These are phyloP conservation scores for Paraphoma chrysanthemicola DNA, from an alignment of 2,329 filamentous ascomycete genomes.

Conservation along the genomic window DNA sequence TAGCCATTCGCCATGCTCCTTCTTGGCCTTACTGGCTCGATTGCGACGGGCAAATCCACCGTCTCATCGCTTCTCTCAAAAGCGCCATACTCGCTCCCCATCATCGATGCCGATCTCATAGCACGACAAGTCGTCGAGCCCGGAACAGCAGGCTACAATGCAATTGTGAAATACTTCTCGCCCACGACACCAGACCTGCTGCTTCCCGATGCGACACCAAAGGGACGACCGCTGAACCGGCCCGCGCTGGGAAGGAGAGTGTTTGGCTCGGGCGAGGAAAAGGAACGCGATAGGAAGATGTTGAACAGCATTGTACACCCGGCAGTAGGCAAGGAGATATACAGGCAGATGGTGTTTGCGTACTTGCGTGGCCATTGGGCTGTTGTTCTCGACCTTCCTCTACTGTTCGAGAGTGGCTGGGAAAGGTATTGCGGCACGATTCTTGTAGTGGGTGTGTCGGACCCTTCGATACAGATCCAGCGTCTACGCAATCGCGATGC, in stretches of 20 bases:
- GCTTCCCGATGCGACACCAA: slow-evolving; percentile 63
- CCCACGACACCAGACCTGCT: slow-evolving; percentile 87
- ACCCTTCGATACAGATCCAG: slow-evolving; percentile 82
- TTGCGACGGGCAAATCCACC: slow-evolving; percentile 97
- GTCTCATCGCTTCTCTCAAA: slow-evolving; percentile 83
- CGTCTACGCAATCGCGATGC: slow-evolving; percentile 76
- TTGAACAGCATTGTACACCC: slow-evolving; percentile 94
- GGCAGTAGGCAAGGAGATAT: slow-evolving; percentile 83
- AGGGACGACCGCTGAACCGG: slow-evolving; percentile 80
- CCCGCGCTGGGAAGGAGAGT: slow-evolving; percentile 84
- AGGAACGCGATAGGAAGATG: slow-evolving; percentile 73
- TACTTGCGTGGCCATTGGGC: slow-evolving; percentile 84
- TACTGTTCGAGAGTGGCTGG: slow-evolving; percentile 88
- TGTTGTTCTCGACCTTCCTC: slow-evolving; percentile 88
- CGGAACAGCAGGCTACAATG: slow-evolving; percentile 81
- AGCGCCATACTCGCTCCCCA: slow-evolving; percentile 82
- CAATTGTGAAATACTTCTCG: slow-evolving; percentile 82
- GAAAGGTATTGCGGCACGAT: slow-evolving; percentile 86
- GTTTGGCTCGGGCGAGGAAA: slow-evolving; percentile 79
- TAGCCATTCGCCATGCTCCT: slow-evolving; percentile 72
- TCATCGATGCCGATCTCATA: slow-evolving; percentile 92
- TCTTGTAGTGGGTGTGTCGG: slow-evolving; percentile 83
- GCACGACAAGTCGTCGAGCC: slow-evolving; percentile 95
- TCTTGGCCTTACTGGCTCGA: slow-evolving; percentile 94
- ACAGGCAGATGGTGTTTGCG: slow-evolving; percentile 71